Base-by-base conservation (phyloP, 2,329 filamentous ascomycete genomes). In the Zasmidium citrigriseum region DNA sequence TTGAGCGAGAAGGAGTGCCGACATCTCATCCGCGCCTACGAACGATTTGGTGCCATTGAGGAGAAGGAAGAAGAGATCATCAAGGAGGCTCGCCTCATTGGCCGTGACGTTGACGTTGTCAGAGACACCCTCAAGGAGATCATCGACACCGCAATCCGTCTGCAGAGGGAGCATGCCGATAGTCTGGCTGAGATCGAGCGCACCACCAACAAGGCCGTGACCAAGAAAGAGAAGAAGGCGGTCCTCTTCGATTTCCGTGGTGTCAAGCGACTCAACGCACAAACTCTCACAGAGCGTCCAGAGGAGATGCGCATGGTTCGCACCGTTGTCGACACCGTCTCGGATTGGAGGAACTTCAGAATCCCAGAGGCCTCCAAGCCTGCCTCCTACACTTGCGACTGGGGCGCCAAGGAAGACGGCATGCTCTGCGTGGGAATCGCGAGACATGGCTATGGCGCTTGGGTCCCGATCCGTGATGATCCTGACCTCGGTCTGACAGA, bases 141-240 rank as follows among this genome's bases (percentile, higher is more conserved):
- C 47, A 84, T 90, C 29, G 89, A 91, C 66, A 89, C 84, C 62
- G 87, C 88, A 21, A 86, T 86, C 59, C 72, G 78, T 24, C 82
- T 96, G 18, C 84, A 92, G 29, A 87, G 89, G 61, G 91, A 92
- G 69, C 91, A 96, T 61, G 78, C 82, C 48, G 80, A 82, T 27
- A 80, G 85, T 59, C 78, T 88, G 54, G 82, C 83, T 58, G 83
- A 83, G 14, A 73, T 87, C 67, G 90, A 95, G 74, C 86, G 81
- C 21, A 80, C 89, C 63, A 83, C 85, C 0, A 91, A 91, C 70
- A 96, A 95, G 72, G 83, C 87, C 2, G 77, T 96, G 55, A 96
- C 93, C 0, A 97, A 98, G 80, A 99, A 99, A 75, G 95, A 99
- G 72, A 91, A 91, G 75, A 99, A 99, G 76, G 95, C 95, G 0